phyloP scores from a whole-genome alignment of 2,329 filamentous ascomycete genomes.

The Chrysosporium keratinophilum region DNA sequence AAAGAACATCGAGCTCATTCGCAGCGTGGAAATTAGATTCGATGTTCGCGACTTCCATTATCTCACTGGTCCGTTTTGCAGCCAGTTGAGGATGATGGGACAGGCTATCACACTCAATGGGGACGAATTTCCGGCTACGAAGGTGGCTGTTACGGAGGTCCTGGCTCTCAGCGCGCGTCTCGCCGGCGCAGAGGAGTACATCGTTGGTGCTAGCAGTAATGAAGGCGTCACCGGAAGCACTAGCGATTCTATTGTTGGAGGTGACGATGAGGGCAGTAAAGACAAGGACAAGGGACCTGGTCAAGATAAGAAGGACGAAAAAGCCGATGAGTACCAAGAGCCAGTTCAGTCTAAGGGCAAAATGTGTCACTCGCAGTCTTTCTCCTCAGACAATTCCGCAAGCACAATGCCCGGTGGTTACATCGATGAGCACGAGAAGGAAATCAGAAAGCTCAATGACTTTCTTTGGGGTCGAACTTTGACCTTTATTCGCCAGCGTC shows the following conservation, averaged over 20 bases:
- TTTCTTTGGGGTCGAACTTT: conserved; percentile 20
- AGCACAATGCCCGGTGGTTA: not conserved
- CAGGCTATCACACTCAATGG: conserved; percentile 1
- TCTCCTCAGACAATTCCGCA: not conserved
- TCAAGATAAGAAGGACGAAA: not conserved
- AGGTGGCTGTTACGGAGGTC: not conserved
- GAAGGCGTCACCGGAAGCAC: not conserved
- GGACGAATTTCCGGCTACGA: not conserved
- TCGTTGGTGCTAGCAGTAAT: not conserved
- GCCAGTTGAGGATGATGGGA: not conserved
- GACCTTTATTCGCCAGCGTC: conserved; percentile 19
- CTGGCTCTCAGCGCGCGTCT: not conserved
- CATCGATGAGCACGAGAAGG: conserved; percentile 10
- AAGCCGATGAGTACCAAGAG: not conserved
- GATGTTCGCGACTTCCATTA: conserved; percentile 19
- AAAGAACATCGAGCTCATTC: conserved; percentile 16
- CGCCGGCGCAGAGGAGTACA: conserved; percentile 1
- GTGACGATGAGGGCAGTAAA: not conserved
- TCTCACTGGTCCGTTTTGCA: conserved; percentile 13
- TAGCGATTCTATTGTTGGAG: not conserved
- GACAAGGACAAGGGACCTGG: not conserved
- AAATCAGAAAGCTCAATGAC: conserved; percentile 16
- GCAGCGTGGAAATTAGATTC: conserved; percentile 18
- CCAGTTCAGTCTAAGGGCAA: not conserved
- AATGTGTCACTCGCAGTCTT: not conserved